Conservation (phyloP, 2,329 filamentous ascomycete species). For the Penicillium frequentans region DNA sequence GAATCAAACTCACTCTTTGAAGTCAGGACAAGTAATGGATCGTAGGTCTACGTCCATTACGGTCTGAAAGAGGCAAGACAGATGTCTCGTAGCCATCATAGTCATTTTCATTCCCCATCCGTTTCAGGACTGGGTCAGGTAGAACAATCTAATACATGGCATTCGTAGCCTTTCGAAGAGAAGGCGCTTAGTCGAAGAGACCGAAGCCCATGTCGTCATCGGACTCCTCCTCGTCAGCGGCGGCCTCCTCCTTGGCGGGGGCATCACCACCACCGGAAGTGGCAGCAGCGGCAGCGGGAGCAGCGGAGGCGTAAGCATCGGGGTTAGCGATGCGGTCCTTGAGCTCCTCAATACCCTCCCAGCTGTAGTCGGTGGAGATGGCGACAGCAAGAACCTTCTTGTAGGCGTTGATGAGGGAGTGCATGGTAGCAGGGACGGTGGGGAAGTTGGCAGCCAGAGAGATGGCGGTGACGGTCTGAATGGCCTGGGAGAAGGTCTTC, state of each 20-base stretch:
- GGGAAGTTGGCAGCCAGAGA: constrained; percentile 94
- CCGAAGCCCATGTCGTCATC: constrained; percentile 69
- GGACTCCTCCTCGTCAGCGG: constrained; percentile 66
- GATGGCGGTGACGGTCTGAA: constrained; percentile 83
- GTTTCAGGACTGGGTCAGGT: constrained; percentile 28
- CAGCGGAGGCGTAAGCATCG: constrained; percentile 86
- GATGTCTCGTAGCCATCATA: constrained; percentile 25
- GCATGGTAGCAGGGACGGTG: constrained; percentile 91
- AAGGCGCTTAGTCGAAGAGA: constrained; percentile 66
- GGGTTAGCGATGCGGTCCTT: constrained; percentile 99
- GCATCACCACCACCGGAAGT: constrained; percentile 51
- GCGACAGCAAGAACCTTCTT: constrained; percentile 91
- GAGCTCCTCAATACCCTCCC: constrained; percentile 94
- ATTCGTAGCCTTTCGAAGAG: constrained; percentile 28
- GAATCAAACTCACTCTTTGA: constrained; percentile 25
- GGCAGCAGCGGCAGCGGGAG: constrained; percentile 65
- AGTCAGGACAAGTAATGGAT: constrained; percentile 29
- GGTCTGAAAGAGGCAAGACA: constrained; percentile 16
- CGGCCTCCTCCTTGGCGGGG: constrained; percentile 54
- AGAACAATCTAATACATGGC: constrained; percentile 41
- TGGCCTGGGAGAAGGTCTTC: constrained; percentile 74
- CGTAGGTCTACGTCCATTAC: constrained; percentile 36
- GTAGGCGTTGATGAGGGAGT: constrained; percentile 96
- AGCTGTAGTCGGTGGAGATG: constrained; percentile 85
- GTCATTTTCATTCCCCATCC: constrained; percentile 35